Evolutionary conservation across 257 asterid genomes (phyloP).

Genomic region (Salvia splendens): DNA sequence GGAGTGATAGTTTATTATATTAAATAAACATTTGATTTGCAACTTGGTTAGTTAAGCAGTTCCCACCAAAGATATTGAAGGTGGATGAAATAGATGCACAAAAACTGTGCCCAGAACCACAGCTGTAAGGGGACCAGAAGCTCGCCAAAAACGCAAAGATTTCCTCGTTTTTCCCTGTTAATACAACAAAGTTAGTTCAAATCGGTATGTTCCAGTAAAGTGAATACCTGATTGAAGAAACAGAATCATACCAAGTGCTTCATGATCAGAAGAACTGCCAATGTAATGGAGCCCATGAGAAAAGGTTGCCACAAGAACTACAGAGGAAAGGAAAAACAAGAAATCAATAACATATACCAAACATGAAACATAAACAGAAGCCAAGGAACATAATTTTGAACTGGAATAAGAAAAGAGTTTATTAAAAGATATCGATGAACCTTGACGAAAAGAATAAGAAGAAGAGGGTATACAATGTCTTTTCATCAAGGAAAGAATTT

Average conservation of each 20-base stretch:
- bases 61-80: constrained; percentile 91
- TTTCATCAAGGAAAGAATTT: background rate
- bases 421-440: background rate
- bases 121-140: constrained; percentile 97
- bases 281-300: constrained; percentile 73
- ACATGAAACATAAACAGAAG: constrained; percentile 21
- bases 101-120: constrained; percentile 82
- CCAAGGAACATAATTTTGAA: constrained; percentile 15
- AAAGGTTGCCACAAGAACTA: constrained; percentile 94
- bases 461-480: too few relatives aligned
- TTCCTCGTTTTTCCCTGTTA: constrained; percentile 78
- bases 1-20: constrained; percentile 18
- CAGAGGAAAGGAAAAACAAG: constrained; percentile 31
- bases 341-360: constrained; percentile 3
- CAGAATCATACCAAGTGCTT: constrained; percentile 71
- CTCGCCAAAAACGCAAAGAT: constrained; percentile 69
- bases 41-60: constrained; percentile 33
- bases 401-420: constrained; percentile 21
- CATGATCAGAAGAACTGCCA: constrained; percentile 78
- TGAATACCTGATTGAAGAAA: constrained; percentile 23
- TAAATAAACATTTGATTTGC: constrained; percentile 17
- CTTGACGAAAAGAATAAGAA: background rate
- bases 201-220: constrained; percentile 25
- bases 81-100: constrained; percentile 70
- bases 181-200: constrained; percentile 25